phyloP scores from a whole-genome alignment of 2,329 filamentous ascomycete genomes.

The Didymella keratinophila region DNA sequence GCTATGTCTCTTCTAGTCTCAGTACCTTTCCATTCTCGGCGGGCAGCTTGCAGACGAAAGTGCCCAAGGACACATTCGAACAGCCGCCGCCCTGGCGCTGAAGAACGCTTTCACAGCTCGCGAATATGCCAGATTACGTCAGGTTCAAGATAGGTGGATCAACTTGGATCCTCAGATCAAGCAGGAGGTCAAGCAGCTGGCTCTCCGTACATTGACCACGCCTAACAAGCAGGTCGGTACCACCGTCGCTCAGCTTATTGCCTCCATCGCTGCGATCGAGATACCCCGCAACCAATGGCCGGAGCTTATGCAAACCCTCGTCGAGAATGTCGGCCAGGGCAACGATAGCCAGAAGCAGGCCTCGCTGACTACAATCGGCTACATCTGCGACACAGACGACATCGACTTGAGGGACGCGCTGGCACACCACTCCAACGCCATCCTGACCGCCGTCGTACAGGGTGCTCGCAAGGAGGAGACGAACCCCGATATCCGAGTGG shows the following conservation, averaged over 20 bases:
- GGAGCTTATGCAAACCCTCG: constrained; percentile 86
- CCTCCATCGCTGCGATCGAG: constrained; percentile 93
- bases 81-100: constrained; percentile 92
- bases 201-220: constrained; percentile 86
- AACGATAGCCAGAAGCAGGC: constrained; percentile 90
- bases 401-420: constrained; percentile 81
- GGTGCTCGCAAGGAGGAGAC: constrained; percentile 96
- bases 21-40: constrained; percentile 84
- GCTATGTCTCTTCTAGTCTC: constrained; percentile 66
- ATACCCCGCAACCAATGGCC: constrained; percentile 92
- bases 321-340: constrained; percentile 90
- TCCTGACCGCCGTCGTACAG: constrained; percentile 96
- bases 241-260: constrained; percentile 92
- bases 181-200: constrained; percentile 84
- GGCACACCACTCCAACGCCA: constrained; percentile 91
- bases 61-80: constrained; percentile 82
- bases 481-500: constrained; percentile 87
- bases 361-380: constrained; percentile 95
- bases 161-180: constrained; percentile 83
- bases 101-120: constrained; percentile 98
- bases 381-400: constrained; percentile 97
- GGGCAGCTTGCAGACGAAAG: constrained; percentile 92
- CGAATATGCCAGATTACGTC: constrained; percentile 84
- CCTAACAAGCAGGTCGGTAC: constrained; percentile 82
- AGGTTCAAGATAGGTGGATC: constrained; percentile 94